Evolutionary conservation across 306 rosid genomes (phyloP).

Genomic region (Lagenaria siceraria): DNA sequence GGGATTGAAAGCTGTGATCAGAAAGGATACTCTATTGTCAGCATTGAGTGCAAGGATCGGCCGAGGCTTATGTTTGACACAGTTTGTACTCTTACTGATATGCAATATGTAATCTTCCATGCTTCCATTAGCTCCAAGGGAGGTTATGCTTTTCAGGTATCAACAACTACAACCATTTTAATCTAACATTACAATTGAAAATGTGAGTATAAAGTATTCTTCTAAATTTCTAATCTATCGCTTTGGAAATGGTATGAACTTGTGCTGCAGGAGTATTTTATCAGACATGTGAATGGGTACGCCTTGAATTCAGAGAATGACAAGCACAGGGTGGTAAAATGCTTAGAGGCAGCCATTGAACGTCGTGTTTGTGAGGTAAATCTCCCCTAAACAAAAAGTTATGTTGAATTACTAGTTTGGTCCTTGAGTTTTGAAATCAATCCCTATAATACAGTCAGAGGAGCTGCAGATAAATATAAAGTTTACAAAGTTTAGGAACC

Average conservation of each 20-base stretch:
- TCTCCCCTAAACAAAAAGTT: not conserved
- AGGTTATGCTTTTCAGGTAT: constrained; percentile 49
- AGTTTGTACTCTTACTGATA: constrained; percentile 60
- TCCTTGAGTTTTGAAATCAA: too few relatives aligned
- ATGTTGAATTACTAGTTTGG: not conserved
- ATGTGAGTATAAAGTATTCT: not conserved
- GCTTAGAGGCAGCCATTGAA: constrained; percentile 60
- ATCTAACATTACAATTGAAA: not conserved
- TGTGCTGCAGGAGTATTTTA: constrained; percentile 43
- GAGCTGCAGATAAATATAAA: not conserved
- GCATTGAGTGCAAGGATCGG: constrained; percentile 47
- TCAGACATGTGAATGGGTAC: constrained; percentile 40
- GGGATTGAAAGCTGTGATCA: constrained; percentile 44
- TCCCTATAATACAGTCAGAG: not conserved
- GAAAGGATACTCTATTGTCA: constrained; percentile 46
- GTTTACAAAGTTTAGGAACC: not conserved
- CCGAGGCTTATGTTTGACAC: constrained; percentile 68
- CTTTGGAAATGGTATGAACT: not conserved
- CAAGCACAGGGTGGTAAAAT: constrained; percentile 53
- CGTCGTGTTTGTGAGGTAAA: constrained; percentile 46
- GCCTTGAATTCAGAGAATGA: constrained; percentile 43
- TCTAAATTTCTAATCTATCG: not conserved
- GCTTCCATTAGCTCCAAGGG: constrained; percentile 33
- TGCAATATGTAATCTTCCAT: constrained; percentile 59
- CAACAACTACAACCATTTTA: not conserved